Evolutionary conservation across 768 basidiomycete genomes (phyloP).

Genomic region (Strobilomyces dryophilus): DNA sequence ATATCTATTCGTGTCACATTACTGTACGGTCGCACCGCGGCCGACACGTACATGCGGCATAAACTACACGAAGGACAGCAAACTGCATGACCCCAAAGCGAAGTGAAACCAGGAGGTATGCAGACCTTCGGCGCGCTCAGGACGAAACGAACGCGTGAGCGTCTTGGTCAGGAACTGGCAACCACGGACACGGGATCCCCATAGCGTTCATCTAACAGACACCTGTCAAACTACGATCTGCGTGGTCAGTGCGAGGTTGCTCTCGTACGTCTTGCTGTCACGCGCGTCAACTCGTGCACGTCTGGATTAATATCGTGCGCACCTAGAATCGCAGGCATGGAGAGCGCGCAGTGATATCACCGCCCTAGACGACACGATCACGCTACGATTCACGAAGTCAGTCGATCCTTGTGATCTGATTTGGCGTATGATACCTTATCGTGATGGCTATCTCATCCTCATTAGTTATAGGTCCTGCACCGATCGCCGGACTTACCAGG

Average conservation of each 20-base stretch:
- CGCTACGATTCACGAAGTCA: constrained; percentile 2
- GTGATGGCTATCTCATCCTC: neutral
- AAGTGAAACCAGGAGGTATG: no score
- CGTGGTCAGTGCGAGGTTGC: constrained; percentile 5
- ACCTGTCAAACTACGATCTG: neutral
- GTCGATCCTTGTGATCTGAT: neutral
- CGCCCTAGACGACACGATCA: constrained; percentile 7
- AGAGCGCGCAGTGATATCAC: constrained; percentile 9
- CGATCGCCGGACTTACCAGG: neutral
- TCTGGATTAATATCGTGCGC: neutral
- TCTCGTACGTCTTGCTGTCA: neutral
- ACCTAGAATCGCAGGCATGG: neutral
- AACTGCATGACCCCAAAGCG: no score
- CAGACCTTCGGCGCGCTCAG: no score
- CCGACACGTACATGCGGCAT: no score
- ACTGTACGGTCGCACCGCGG: no score
- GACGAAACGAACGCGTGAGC: no score
- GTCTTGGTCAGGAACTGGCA: neutral
- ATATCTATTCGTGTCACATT: no score
- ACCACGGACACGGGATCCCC: neutral
- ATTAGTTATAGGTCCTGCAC: constrained; percentile 1
- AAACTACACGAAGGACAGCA: no score
- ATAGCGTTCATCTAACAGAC: neutral
- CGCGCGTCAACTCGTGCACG: neutral
- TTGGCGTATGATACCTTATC: constrained; percentile 2